phyloP scores from a whole-genome alignment of 73 alveolate species.

The Paramecium tetraurelia region DNA sequence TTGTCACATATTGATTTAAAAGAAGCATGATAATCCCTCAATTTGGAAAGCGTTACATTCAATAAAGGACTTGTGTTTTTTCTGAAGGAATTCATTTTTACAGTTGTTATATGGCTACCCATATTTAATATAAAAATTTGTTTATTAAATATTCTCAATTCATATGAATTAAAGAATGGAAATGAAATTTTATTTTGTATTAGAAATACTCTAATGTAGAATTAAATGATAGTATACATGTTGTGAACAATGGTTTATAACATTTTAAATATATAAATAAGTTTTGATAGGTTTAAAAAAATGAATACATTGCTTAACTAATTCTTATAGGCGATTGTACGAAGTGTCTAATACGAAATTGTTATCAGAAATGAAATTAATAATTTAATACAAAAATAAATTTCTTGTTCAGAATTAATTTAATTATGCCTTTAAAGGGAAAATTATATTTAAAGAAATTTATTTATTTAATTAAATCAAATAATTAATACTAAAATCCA shows the following conservation, averaged over 20 bases:
- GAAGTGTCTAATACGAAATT: neutral
- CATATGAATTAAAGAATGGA: neutral
- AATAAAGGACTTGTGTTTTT: slow-evolving; percentile 59
- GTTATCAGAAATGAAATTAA: neutral
- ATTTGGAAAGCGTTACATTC: slow-evolving; percentile 68
- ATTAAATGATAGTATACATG: too few species aligned
- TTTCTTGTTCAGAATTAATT: neutral
- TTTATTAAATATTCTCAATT: neutral
- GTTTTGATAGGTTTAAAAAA: too few species aligned
- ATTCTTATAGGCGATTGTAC: neutral
- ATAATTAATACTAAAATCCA: neutral
- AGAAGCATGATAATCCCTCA: slow-evolving; percentile 91
- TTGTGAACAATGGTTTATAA: neutral
- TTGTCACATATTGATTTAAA: slow-evolving; percentile 91
- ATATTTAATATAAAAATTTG: neutral
- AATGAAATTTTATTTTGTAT: neutral
- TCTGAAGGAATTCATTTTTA: slow-evolving; percentile 61
- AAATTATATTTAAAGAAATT: neutral
- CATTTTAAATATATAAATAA: neutral
- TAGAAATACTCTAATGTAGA: neutral
- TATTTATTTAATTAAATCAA: neutral
- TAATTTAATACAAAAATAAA: neutral
- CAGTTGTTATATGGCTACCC: slow-evolving; percentile 57
- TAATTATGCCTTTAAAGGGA: neutral
- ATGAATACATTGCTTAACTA: neutral